phyloP scores from a whole-genome alignment of 2,329 filamentous ascomycete species.

The Torrubiella hemipterigena region DNA sequence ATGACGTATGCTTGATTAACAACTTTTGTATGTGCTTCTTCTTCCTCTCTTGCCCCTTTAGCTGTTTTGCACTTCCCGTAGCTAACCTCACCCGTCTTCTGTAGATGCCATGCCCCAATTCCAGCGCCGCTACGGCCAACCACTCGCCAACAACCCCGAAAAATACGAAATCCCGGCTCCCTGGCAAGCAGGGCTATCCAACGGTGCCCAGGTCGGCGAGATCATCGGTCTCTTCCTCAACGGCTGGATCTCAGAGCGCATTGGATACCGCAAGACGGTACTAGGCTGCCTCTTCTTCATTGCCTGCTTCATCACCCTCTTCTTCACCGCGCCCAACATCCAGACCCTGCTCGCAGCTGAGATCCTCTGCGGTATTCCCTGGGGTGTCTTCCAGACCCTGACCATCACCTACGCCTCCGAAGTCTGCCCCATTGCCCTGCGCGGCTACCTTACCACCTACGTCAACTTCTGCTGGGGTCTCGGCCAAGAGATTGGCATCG shows the following conservation, averaged over 20 bases:
- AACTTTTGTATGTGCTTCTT: conserved; percentile 50
- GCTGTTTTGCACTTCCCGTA: background rate
- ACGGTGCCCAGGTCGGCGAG: conserved; percentile 48
- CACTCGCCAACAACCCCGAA: conserved; percentile 22
- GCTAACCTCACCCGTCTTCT: conserved; percentile 2
- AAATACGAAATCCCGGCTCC: conserved; percentile 43
- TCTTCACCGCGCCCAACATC: conserved; percentile 52
- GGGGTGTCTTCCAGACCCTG: conserved; percentile 47
- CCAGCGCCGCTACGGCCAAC: conserved; percentile 43
- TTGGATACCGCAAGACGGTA: conserved; percentile 55
- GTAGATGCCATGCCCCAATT: conserved; percentile 43
- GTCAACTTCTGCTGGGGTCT: conserved; percentile 70
- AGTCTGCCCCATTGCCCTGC: conserved; percentile 60
- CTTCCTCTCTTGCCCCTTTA: conserved; percentile 1
- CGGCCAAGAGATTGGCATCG: conserved; percentile 62
- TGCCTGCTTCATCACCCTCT: conserved; percentile 47
- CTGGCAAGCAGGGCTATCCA: conserved; percentile 52
- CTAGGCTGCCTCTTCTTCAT: conserved; percentile 42
- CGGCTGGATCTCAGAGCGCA: conserved; percentile 53
- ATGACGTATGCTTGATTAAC: conserved; percentile 70
- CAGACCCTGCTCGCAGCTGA: conserved; percentile 47
- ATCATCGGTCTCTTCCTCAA: conserved; percentile 56
- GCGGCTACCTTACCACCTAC: conserved; percentile 62
- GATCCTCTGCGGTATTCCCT: conserved; percentile 51
- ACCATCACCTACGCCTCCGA: conserved; percentile 58